Base-by-base conservation (phyloP, 2,329 filamentous ascomycete species). In the Clarireedia paspali region DNA sequence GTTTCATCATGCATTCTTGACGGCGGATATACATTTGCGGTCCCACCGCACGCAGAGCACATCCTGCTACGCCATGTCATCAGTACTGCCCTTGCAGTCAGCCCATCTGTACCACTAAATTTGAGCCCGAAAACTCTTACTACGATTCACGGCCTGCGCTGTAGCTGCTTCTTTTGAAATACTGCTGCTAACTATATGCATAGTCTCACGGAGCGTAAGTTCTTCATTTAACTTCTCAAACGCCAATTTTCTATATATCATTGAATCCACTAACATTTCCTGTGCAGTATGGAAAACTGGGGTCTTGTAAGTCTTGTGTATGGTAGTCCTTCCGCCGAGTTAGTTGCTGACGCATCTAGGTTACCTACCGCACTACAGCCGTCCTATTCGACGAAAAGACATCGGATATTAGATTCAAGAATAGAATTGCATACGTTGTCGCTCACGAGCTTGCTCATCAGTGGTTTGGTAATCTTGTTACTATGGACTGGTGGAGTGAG, bases 361-460 rank as follows among this genome's bases (percentile, higher is more conserved):
- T 99, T 57, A 97, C 94, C 34, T 99, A 97, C 75, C 83, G 91
- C 62, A 95, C 92, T 10, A 97, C 92, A 10, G 91, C 94, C 50
- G 87, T 99, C 27, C 80, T 99, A n/a, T 99, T 94, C 68, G 92
- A 99, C 67, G 90, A 95, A 71, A 85, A 90, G 70, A 88, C 87
- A 49, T 96, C 92, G 0, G 92, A 96, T 70, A 84, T 89, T 44
- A 84, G 85, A 62, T 96, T 92, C 75, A 91, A 91, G 73, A 96
- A 96, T 71, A 82, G 91, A 39, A 88, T 99, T 61, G 94, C 94
- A 34, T 97, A 99, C 67, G 91, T 97, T 56, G 91, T 97, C 50
- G 92, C 94, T n/a, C 94, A 99, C 73, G 94, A 99, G 72, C 79
- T 99, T 60, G 94, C 91, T 55, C 91, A 96, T 69, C 91, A 95